Percentiles rank a stretch among this genome's conserved stretches.
Evolutionary conservation across 768 basidiomycete species (phyloP).

Genomic region (Daedaleopsis nitida): DNA sequence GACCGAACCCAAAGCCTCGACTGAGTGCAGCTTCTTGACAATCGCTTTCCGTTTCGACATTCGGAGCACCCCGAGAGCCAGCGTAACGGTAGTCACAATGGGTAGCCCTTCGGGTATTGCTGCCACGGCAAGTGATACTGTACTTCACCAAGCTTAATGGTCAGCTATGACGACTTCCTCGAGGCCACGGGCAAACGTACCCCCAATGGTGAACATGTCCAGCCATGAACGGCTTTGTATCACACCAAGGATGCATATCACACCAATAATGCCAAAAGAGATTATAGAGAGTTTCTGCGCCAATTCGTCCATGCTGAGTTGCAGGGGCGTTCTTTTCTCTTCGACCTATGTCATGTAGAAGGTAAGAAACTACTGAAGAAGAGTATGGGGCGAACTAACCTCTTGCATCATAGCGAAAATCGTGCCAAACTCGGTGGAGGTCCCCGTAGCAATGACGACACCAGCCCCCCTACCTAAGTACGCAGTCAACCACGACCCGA

Average conservation of each 20-base stretch:
- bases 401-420: constrained; percentile 99
- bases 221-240: constrained; percentile 86
- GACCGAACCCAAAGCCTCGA: constrained; percentile 91
- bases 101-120: constrained; percentile 97
- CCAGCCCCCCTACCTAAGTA: constrained; percentile 74
- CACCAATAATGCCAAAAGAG: constrained; percentile 92
- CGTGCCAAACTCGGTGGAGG: constrained; percentile 91
- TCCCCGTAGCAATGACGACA: constrained; percentile 83
- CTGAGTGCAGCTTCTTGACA: constrained; percentile 95
- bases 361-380: background rate
- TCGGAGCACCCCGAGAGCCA: constrained; percentile 89
- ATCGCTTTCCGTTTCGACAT: constrained; percentile 97
- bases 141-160: constrained; percentile 21
- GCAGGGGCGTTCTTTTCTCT: constrained; percentile 90
- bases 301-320: constrained; percentile 94
- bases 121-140: constrained; percentile 97
- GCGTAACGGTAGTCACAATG: constrained; percentile 95
- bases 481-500: background rate
- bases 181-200: constrained; percentile 44
- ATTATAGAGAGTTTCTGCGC: constrained; percentile 88
- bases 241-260: constrained; percentile 91
- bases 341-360: constrained; percentile 49
- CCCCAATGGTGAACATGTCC: constrained; percentile 99
- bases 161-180: constrained; percentile 1
- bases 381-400: constrained; percentile 38